These are phyloP conservation scores for Vigna mungo DNA, from an alignment of 306 rosid species.

Conservation along the genomic window DNA sequence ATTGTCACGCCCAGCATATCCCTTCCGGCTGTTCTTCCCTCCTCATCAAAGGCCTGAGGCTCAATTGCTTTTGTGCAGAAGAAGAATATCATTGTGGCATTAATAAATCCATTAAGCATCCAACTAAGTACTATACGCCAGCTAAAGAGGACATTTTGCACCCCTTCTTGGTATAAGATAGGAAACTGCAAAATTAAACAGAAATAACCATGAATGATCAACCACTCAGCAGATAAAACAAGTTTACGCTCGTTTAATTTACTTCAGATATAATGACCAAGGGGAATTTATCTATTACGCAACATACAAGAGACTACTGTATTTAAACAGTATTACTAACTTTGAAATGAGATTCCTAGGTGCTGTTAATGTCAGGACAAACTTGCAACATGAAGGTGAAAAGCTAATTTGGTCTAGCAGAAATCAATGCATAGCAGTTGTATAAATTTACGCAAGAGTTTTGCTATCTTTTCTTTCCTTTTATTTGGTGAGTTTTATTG, in stretches of 20 bases:
- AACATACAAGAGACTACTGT: background rate
- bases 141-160: slow-evolving; percentile 79
- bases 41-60: slow-evolving; percentile 64
- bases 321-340: slow-evolving; percentile 11
- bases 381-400: slow-evolving; percentile 8
- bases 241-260: background rate
- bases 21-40: slow-evolving; percentile 77
- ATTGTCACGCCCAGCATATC: slow-evolving; percentile 81
- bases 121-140: slow-evolving; percentile 86
- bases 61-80: slow-evolving; percentile 70
- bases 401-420: background rate
- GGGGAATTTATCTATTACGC: slow-evolving; percentile 11
- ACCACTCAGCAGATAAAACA: slow-evolving; percentile 7
- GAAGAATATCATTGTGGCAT: slow-evolving; percentile 77
- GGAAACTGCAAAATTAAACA: slow-evolving; percentile 73
- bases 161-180: slow-evolving; percentile 92
- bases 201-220: slow-evolving; percentile 30
- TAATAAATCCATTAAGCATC: slow-evolving; percentile 79
- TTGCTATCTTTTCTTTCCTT: background rate
- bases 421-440: background rate
- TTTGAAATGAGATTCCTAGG: slow-evolving; percentile 1
- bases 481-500: background rate
- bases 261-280: slow-evolving; percentile 14
- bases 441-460: background rate
- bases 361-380: slow-evolving; percentile 12